Base-by-base conservation (phyloP, 345 rosid genomes). In the Chamaenerion angustifolium region DNA sequence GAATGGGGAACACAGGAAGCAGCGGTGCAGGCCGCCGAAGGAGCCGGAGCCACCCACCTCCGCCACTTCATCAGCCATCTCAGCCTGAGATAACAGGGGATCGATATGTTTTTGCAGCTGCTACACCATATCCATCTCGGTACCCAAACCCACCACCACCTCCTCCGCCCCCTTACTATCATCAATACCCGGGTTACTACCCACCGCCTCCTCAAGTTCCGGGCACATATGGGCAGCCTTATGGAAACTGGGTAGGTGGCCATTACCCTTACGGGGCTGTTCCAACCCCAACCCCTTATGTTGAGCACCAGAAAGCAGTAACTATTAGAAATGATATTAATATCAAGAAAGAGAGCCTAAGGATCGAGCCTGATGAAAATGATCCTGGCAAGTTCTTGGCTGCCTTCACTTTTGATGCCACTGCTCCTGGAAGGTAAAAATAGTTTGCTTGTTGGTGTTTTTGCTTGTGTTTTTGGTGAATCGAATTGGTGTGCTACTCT, bases 291-390 rank as follows among this genome's bases (percentile, higher is more conserved):
- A 12, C 57, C 12, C 58, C 73, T 10, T 57, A 57, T 10, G 69
- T 74, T 13, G 77, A 74, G 68, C 76, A 71, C 57, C 77, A 77
- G 69, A 74, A 66, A 67, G 73, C 80, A 6, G 73, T 77, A 3
- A 77, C 79, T 7, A 62, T 74, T 16, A 69, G 64, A 64, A 74
- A 71, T 42, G 75, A 71, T 48, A 80, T 77, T 12, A 77, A 77
- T 47, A 45, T 77, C 31, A 74, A 65, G 64, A 74, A 74, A 64
- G 83, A 77, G 62, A 66, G 60, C 45, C 52, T 77, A 46, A 52
- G 49, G 58, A 41, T 74, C 15, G 71, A 54, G 44, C 75, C 68
- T 0, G 79, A 77, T 55, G 75, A 66, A 17, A 65, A 55, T 46
- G 54, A 54, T 57, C 77, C 75, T 1, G 77, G 80, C 7, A 54